phyloP scores from a whole-genome alignment of 1,139 yeast species.

The Suhomyces atakaporum region DNA sequence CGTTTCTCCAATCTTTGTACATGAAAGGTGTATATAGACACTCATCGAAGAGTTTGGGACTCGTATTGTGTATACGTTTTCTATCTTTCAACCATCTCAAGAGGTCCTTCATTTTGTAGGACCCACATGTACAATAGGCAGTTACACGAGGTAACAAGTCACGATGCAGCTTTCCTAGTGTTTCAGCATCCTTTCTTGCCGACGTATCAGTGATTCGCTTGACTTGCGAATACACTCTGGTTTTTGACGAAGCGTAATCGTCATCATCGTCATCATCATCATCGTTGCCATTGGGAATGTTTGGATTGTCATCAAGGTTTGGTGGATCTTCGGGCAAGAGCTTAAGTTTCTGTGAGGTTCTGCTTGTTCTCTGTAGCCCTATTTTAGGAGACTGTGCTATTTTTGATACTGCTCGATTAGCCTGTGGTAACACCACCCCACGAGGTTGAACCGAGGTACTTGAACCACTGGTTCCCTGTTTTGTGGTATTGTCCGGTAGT shows the following conservation, averaged over 20 bases:
- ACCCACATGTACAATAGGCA: conserved; percentile 93
- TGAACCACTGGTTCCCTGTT: conserved; percentile 2
- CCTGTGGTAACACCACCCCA: conserved; percentile 14
- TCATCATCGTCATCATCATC: conserved; percentile 36
- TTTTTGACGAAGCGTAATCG: conserved; percentile 23
- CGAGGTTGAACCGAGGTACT: conserved; percentile 5
- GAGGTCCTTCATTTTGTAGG: conserved; percentile 84
- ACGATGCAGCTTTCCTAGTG: conserved; percentile 87
- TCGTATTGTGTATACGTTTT: conserved; percentile 69
- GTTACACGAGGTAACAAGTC: conserved; percentile 85
- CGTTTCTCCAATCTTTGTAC: conserved; percentile 77
- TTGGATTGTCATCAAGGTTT: conserved; percentile 22
- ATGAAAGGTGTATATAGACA: conserved; percentile 88
- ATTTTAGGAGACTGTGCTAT: conserved; percentile 45
- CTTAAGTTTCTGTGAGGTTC: conserved; percentile 85
- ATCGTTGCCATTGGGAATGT: conserved; percentile 23
- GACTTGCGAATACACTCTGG: conserved; percentile 78
- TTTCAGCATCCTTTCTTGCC: conserved; percentile 93
- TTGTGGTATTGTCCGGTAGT: conserved; percentile 8
- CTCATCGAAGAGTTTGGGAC: conserved; percentile 89
- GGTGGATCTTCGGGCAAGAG: conserved; percentile 80
- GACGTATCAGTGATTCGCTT: conserved; percentile 85
- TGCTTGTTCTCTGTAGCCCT: conserved; percentile 86
- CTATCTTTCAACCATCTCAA: conserved; percentile 83
- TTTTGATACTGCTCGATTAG: conserved; percentile 26